These are phyloP conservation scores for Boletus vermiculosoides DNA, from an alignment of 768 basidiomycete genomes.

Conservation along the genomic window DNA sequence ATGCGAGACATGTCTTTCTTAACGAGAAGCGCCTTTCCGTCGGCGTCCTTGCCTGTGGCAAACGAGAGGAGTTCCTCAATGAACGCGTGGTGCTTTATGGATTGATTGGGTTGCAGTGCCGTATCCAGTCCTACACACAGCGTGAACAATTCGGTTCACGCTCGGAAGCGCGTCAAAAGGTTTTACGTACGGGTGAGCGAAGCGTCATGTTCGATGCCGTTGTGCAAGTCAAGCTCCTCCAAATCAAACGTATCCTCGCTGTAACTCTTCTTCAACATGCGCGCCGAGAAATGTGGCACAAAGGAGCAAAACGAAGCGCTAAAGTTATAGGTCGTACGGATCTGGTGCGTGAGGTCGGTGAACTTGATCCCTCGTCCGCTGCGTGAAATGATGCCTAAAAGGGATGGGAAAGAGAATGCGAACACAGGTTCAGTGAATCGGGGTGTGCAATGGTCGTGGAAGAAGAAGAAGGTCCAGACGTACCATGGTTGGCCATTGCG, in stretches of 20 bases:
- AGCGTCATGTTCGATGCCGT: slow-evolving; percentile 46
- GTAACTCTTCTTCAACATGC: slow-evolving; percentile 56
- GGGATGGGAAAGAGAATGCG: no score
- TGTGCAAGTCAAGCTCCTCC: slow-evolving; percentile 67
- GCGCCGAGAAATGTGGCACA: slow-evolving; percentile 60
- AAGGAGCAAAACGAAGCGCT: slow-evolving; percentile 64
- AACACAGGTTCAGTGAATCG: neutral
- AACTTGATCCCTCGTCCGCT: slow-evolving; percentile 74
- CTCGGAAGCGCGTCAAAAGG: neutral
- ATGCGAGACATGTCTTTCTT: slow-evolving; percentile 58
- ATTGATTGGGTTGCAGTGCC: slow-evolving; percentile 49
- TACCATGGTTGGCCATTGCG: slow-evolving; percentile 83
- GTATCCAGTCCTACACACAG: slow-evolving; percentile 51
- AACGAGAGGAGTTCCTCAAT: slow-evolving; percentile 58
- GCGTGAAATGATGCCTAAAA: slow-evolving; percentile 45
- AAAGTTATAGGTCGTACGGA: slow-evolving; percentile 68
- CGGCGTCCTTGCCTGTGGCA: slow-evolving; percentile 57
- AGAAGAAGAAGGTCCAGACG: neutral
- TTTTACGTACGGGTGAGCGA: slow-evolving; percentile 34
- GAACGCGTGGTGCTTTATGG: slow-evolving; percentile 45
- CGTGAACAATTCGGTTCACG: neutral
- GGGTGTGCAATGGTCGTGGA: no score
- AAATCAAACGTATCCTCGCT: slow-evolving; percentile 59
- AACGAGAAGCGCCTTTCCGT: slow-evolving; percentile 49
- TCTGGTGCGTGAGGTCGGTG: slow-evolving; percentile 37